Conservation (phyloP, 2,329 filamentous ascomycete genomes). For the Colletotrichum liaoningense region DNA sequence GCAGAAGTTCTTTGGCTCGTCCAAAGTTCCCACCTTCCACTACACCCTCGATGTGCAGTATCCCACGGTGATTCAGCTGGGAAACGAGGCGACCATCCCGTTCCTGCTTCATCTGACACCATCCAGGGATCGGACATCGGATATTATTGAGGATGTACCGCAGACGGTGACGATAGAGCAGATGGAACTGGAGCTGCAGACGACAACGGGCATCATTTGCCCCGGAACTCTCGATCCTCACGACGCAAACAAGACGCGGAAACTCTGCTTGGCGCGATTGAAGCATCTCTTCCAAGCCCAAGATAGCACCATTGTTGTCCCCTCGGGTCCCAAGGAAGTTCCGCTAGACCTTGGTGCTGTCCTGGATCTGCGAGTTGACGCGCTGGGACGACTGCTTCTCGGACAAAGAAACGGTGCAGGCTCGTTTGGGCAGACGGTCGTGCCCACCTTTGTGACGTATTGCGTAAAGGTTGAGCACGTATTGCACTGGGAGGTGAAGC, state of each 20-base stretch:
- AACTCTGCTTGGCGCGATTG: neutral
- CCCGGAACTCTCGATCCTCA: constrained; percentile 23
- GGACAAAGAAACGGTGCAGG: neutral
- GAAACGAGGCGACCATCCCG: constrained; percentile 39
- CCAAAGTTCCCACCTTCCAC: constrained; percentile 45
- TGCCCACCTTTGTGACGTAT: neutral
- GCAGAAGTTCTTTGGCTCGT: constrained; percentile 45
- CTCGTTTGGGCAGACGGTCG: neutral
- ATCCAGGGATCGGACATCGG: constrained; percentile 30
- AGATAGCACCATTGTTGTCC: neutral
- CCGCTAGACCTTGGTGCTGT: constrained; percentile 3
- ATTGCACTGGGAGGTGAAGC: constrained; percentile 2
- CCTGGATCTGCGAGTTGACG: neutral
- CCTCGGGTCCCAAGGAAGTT: neutral
- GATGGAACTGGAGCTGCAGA: constrained; percentile 35
- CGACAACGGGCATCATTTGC: constrained; percentile 33
- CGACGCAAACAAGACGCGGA: constrained; percentile 11
- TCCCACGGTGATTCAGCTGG: constrained; percentile 45
- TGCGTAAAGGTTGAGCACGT: neutral
- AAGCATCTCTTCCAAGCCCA: neutral
- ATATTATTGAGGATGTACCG: constrained; percentile 18
- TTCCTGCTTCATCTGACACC: constrained; percentile 38
- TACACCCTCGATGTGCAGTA: constrained; percentile 42
- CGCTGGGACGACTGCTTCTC: neutral
- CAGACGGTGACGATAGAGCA: constrained; percentile 36